Base-by-base conservation (phyloP, 331 rosid genomes). In the Pyracantha coccinea region DNA sequence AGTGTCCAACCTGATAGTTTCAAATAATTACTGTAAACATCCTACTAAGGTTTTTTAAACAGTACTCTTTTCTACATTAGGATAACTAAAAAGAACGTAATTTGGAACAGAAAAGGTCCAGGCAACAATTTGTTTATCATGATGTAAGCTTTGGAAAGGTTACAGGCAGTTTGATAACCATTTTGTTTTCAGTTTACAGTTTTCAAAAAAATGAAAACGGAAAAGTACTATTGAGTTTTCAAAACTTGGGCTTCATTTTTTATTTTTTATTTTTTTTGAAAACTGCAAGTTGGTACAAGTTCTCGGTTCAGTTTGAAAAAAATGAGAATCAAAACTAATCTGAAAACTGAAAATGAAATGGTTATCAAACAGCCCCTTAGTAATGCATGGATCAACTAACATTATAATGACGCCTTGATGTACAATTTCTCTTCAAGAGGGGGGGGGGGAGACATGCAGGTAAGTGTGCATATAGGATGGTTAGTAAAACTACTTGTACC, bases 1-100 rank as follows among this genome's bases (percentile, higher is more conserved):
- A 21, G 71, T 65, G 64, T 15, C n/a, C 53, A 75, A 66, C 78
- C 78, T 75, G 38, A 75, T 32, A 14, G 25, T 45, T 47, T 33
- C 24, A 66, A 21, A 31, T 47, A 14, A 20, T 8, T 41, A 27
- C 6, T 3, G 44, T 35, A 3, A 41, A 41, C 47, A 10, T 41
- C 47, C 47, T 41, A 11, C 0, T 0, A 10, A 41, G 1, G 47
- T 41, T 41, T 41, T 41, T 35, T 7, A 6, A 71, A 71, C 19
- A 23, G 3, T 17, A 52, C 21, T 44, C 21, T 25, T 17, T 16
- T 16, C 23, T 20, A 66, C 31, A 24, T 23, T 8, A 23, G 31
- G 31, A 12, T 41, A 11, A 41, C 47, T 41, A 24, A 24, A 24
- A 59, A 5, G 29, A 59, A 15, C 1, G 16, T 59, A 27, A 10